Percentiles rank a stretch among this genome's conserved stretches.
phyloP scores from a whole-genome alignment of 2,329 filamentous ascomycete species.

The Mycosphaerelloides madeirae region DNA sequence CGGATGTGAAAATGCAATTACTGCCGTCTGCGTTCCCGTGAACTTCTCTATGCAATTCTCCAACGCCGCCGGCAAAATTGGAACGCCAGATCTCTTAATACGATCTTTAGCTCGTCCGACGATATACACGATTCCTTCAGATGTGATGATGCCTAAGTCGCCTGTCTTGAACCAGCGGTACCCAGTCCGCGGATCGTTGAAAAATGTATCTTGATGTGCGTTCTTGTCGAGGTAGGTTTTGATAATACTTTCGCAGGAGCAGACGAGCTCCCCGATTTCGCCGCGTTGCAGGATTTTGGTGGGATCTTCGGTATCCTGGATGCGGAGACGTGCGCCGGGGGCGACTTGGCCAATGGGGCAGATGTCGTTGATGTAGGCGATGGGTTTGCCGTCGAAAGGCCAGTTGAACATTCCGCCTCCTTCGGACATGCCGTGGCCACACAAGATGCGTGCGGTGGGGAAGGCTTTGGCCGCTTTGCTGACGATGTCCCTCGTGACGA shows the following conservation, averaged over 20 bases:
- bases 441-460: slow-evolving; percentile 8
- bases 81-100: slow-evolving; percentile 20
- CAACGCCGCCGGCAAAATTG: slow-evolving; percentile 22
- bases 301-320: slow-evolving; percentile 14
- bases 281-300: slow-evolving; percentile 6
- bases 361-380: slow-evolving; percentile 13
- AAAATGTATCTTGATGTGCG: slow-evolving; percentile 15
- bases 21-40: slow-evolving; percentile 12
- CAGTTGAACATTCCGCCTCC: slow-evolving; percentile 17
- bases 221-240: slow-evolving; percentile 18
- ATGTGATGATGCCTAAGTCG: slow-evolving; percentile 20
- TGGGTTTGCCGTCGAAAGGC: slow-evolving; percentile 6
- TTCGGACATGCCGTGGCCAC: slow-evolving; percentile 19
- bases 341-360: slow-evolving; percentile 11
- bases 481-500: slow-evolving; percentile 15
- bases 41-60: slow-evolving; percentile 21
- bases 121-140: slow-evolving; percentile 20
- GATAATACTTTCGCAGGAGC: slow-evolving; percentile 9
- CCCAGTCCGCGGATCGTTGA: slow-evolving; percentile 9
- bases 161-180: slow-evolving; percentile 25
- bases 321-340: slow-evolving; percentile 9
- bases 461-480: slow-evolving; percentile 8
- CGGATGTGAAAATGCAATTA: slow-evolving; percentile 16
- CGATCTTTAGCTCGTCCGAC: slow-evolving; percentile 24
- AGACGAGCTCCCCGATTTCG: slow-evolving; percentile 19